Evolutionary conservation across 192 early-diverging fungal genomes (phyloP).

Genomic region (Lobulomyces angularis): DNA sequence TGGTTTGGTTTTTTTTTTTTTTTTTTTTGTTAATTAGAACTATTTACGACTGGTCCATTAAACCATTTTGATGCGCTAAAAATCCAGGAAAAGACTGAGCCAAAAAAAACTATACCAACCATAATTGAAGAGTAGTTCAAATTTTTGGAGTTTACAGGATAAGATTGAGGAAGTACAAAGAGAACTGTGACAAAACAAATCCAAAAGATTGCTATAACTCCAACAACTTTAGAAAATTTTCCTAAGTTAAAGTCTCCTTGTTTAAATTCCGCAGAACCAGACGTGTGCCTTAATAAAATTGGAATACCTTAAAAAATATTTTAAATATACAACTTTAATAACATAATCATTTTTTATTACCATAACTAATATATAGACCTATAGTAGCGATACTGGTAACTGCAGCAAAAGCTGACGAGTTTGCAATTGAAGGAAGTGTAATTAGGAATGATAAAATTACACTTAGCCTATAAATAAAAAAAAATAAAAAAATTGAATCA

Average conservation of each 20-base stretch:
- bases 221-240: constrained; percentile 15
- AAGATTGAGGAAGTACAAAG: constrained; percentile 19
- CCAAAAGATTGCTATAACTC: constrained; percentile 25
- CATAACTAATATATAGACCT: constrained; percentile 13
- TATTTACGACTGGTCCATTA: constrained; percentile 22
- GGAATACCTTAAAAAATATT: constrained; percentile 36
- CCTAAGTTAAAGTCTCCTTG: constrained; percentile 31
- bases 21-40: too few species aligned
- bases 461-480: not conserved
- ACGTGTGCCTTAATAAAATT: constrained; percentile 24
- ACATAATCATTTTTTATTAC: not conserved
- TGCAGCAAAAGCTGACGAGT: constrained; percentile 17
- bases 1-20: too few species aligned
- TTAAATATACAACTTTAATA: not conserved
- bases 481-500: constrained; percentile 5
- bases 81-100: constrained; percentile 4
- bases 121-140: constrained; percentile 24
- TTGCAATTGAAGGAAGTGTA: constrained; percentile 9
- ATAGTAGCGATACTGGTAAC: constrained; percentile 20
- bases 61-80: constrained; percentile 17
- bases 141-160: constrained; percentile 17
- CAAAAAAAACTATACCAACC: constrained; percentile 11
- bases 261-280: constrained; percentile 18
- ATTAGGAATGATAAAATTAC: not conserved
- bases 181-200: constrained; percentile 17